Base-by-base conservation (phyloP, 2,329 filamentous ascomycete species). In the Ciborinia camelliae region DNA sequence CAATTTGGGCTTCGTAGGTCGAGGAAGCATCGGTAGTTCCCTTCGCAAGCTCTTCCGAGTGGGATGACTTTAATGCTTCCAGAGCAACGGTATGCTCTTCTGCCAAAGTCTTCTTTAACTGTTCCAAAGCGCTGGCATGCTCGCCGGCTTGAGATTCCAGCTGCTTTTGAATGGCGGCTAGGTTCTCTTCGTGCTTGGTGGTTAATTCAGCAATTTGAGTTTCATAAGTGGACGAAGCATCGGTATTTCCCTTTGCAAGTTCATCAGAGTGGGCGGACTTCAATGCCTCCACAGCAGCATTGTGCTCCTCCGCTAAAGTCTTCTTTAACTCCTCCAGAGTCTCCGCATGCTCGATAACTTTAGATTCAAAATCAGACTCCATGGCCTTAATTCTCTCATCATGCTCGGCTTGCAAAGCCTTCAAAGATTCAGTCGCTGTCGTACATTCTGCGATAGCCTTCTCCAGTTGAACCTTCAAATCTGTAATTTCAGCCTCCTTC, bases 91-190 rank as follows among this genome's bases (percentile, higher is more conserved):
- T 73, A 68, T 87, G 83, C 71, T 87, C 79, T 32, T 82, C 78
- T 23, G 78, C 75, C 8, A 86, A 74, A 0, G 79, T 78, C 50
- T 77, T 74, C 70, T 82, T 79, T n/a, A 87, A 73, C 63, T 80
- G 78, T 65, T 81, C 79, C 9, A 87, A 74, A 15, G 70, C 70
- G 37, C 63, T 67, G 61, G 71, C 65, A 53, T 74, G 64, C 26
- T 66, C 60, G 18, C 50, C 64, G 10, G 26, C 35, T 53, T 64
- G 60, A 5, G 57, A 35, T 28, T 84, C 80, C 37, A 88, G 78
- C 74, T 84, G 82, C 71, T 78, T 81, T 74, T 87, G 81, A 52
- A 88, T 75, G 30, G 81, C 80, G n/a, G 77, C 77, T 37, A 81
- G 70, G 3, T 77, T 74, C 15, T 77, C 71, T 63, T 86, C 81